Conservation (phyloP, 2,329 filamentous ascomycete species). For the Botrytis byssoidea region DNA sequence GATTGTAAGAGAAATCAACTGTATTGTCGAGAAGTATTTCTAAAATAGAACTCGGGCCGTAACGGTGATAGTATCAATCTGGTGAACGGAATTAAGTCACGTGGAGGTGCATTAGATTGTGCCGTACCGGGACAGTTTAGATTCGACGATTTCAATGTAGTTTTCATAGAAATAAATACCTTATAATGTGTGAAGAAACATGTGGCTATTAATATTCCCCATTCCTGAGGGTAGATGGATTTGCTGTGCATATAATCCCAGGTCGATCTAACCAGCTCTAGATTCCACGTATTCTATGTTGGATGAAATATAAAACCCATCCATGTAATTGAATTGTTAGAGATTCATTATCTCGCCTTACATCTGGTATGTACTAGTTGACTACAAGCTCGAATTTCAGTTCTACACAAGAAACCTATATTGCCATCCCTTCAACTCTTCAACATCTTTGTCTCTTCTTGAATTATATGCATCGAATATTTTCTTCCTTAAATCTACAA, state of each 20-base stretch:
- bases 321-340: background rate
- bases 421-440: background rate
- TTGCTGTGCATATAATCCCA: background rate
- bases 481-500: background rate
- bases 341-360: background rate
- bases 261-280: background rate
- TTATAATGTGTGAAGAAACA: background rate
- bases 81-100: background rate
- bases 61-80: background rate
- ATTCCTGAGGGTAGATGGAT: background rate
- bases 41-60: background rate
- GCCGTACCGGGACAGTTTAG: background rate
- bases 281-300: background rate
- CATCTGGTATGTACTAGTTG: background rate
- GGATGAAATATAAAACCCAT: background rate
- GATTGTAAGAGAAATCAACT: background rate
- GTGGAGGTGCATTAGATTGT: background rate
- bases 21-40: background rate
- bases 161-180: fast-evolving
- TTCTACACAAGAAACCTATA: background rate
- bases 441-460: background rate
- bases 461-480: background rate
- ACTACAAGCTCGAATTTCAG: background rate
- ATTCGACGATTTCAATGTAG: background rate
- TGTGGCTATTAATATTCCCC: background rate